Evolutionary conservation across 1,284 basidiomycete genomes (phyloP).

Genomic region (Gomphus bonarii): DNA sequence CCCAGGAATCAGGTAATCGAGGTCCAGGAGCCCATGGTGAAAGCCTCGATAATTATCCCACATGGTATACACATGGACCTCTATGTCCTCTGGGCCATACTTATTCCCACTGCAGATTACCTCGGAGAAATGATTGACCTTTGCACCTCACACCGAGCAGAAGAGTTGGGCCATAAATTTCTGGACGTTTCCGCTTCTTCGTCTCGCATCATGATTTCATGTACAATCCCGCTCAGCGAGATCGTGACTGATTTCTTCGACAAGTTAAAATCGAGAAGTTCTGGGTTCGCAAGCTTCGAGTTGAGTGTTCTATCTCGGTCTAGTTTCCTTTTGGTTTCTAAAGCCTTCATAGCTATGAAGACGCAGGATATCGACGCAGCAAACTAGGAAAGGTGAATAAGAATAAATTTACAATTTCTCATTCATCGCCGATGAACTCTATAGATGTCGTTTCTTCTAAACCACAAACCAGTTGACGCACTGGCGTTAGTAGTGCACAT

Average conservation of each 20-base stretch:
- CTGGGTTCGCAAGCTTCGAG: slow-evolving; percentile 91
- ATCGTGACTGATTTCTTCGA: slow-evolving; percentile 94
- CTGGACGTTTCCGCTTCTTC: slow-evolving; percentile 48
- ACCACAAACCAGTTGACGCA: slow-evolving; percentile 82
- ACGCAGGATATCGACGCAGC: slow-evolving; percentile 75
- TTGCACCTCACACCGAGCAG: slow-evolving; percentile 72
- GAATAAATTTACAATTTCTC: slow-evolving; percentile 8
- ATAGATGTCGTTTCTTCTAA: slow-evolving; percentile 87
- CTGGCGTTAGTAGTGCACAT: slow-evolving; percentile 84
- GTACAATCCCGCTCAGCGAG: slow-evolving; percentile 77
- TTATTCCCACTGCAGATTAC: slow-evolving; percentile 41
- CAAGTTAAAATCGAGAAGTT: slow-evolving; percentile 81
- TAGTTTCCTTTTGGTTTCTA: slow-evolving; percentile 15
- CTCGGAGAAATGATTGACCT: slow-evolving; percentile 90
- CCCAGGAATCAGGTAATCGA: slow-evolving; percentile 53
- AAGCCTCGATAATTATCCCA: slow-evolving; percentile 88
- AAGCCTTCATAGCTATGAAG: slow-evolving; percentile 60
- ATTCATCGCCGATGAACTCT: slow-evolving; percentile 1
- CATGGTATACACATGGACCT: slow-evolving; percentile 44
- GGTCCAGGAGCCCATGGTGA: slow-evolving; percentile 83
- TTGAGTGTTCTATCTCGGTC: slow-evolving; percentile 24
- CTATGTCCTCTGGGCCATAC: background rate
- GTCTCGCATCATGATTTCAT: slow-evolving; percentile 69
- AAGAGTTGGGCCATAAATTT: slow-evolving; percentile 68
- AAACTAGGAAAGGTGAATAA: slow-evolving; percentile 80